Base-by-base conservation (phyloP, 2,329 filamentous ascomycete species). In the Fusarium albidum region DNA sequence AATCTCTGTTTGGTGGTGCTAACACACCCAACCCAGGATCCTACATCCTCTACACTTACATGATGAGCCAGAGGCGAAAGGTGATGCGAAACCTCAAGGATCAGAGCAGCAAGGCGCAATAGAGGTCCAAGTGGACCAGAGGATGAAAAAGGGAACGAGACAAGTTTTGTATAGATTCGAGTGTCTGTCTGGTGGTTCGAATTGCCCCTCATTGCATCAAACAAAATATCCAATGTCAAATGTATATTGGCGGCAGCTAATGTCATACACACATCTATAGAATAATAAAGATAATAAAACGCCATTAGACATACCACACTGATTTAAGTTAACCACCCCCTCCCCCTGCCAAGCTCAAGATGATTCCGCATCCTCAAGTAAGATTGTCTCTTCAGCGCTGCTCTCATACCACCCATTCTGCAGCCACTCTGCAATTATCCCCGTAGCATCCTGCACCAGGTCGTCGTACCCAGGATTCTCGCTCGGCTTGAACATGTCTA, bases 21-120 rank as follows among this genome's bases (percentile, higher is more conserved):
- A 34, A 56, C 44, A 35, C 26, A 21, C n/a, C n/a, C n/a, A 1
- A 7, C 10, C 3, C 31, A 77, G 89, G 91, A 78, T 69, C 90
- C 5, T 96, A 95, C 68, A 83, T 96, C 49, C 76, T 98, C 52
- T 98, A 95, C 71, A 92, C 90, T 17, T 90, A 99, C 75, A 98
- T 99, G 95, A 91, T 98, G 81, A 81, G 82, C 57, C 95, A 99
- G 82, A 82, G 94, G 65, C 82, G 85, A 63, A 96, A 92, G 82
- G 85, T 94, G 47, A 79, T 92, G 78, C 83, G 85, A 48, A 83
- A 81, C 33, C 83, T 86, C 69, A 84, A 82, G 74, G 66, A 71
- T 25, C 68, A 78, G 61, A 69, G 75, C 40, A 66, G 67, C 39
- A 79, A 82, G 69, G 76, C 76, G 12, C 63, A 66, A 48, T 67